These are phyloP conservation scores for Pythium brachiatum DNA, from an alignment of 352 stramenopile genomes.

Conservation along the genomic window DNA sequence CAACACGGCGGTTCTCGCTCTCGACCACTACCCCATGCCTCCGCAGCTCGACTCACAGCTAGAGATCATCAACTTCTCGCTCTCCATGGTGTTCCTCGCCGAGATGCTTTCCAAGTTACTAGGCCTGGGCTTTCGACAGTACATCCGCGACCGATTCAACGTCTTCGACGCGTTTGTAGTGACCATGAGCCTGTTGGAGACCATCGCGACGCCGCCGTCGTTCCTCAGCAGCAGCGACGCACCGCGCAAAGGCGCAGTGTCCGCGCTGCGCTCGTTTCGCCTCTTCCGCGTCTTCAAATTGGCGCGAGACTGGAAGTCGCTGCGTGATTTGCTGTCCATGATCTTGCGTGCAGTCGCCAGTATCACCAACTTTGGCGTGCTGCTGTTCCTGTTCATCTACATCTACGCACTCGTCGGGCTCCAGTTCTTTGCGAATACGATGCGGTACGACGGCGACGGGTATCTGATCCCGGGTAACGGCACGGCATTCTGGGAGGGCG, in stretches of 20 bases:
- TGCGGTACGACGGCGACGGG: slow-evolving; percentile 88
- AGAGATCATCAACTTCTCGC: slow-evolving; percentile 77
- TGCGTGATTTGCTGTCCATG: slow-evolving; percentile 90
- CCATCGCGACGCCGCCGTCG: slow-evolving; percentile 57
- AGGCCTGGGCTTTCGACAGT: slow-evolving; percentile 75
- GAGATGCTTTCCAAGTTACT: slow-evolving; percentile 85
- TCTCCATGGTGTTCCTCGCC: slow-evolving; percentile 69
- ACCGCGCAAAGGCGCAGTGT: slow-evolving; percentile 63
- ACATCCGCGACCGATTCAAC: slow-evolving; percentile 76
- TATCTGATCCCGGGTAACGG: slow-evolving; percentile 47
- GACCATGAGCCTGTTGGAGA: slow-evolving; percentile 69
- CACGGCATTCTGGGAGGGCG: slow-evolving; percentile 58
- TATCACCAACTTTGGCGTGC: slow-evolving; percentile 92
- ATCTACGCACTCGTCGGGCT: slow-evolving; percentile 92
- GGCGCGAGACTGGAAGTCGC: slow-evolving; percentile 87
- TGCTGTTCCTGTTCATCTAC: slow-evolving; percentile 95
- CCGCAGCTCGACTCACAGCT: slow-evolving; percentile 43
- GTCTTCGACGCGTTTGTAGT: slow-evolving; percentile 89
- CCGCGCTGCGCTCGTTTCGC: slow-evolving; percentile 86
- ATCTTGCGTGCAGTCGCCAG: slow-evolving; percentile 91
- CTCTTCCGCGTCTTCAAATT: slow-evolving; percentile 95
- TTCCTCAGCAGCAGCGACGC: slow-evolving; percentile 55
- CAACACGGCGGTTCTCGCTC: slow-evolving; percentile 80
- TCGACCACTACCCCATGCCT: slow-evolving; percentile 84
- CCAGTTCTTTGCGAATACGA: slow-evolving; percentile 94